Evolutionary conservation across 129 eudicot genomes (phyloP).

Genomic region (Ambrosia artemisiifolia): DNA sequence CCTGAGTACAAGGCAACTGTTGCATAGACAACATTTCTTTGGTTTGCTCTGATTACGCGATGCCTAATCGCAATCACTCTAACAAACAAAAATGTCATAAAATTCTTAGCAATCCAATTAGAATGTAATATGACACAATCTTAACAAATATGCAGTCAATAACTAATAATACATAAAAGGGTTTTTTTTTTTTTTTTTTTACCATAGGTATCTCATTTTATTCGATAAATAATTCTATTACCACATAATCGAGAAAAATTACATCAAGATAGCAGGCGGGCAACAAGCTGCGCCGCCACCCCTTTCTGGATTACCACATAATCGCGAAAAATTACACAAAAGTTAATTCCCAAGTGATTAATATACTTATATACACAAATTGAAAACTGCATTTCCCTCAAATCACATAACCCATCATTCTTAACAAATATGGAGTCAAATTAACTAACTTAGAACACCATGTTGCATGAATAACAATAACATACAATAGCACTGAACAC

Average conservation of each 20-base stretch:
- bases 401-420: slow-evolving; percentile 15
- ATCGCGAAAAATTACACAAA: no score
- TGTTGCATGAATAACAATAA: slow-evolving; percentile 3
- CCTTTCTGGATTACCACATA: no score
- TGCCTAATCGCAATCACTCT: slow-evolving; percentile 24
- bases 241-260: no score
- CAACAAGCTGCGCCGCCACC: no score
- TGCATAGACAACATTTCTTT: slow-evolving; percentile 52
- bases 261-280: no score
- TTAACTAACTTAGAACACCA: background rate
- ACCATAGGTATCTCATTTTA: no score
- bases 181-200: no score
- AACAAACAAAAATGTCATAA: slow-evolving; percentile 11
- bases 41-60: slow-evolving; percentile 20
- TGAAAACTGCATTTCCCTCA: slow-evolving; percentile 11
- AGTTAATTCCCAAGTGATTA: background rate
- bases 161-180: no score
- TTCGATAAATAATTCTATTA: no score
- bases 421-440: slow-evolving; percentile 1
- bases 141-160: no score
- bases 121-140: background rate
- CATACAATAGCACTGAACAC: background rate
- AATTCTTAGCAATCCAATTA: background rate
- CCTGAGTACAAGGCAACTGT: slow-evolving; percentile 60
- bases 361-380: background rate